Conservation (phyloP, 2,329 filamentous ascomycete species). For the Talaromyces sp. region DNA sequence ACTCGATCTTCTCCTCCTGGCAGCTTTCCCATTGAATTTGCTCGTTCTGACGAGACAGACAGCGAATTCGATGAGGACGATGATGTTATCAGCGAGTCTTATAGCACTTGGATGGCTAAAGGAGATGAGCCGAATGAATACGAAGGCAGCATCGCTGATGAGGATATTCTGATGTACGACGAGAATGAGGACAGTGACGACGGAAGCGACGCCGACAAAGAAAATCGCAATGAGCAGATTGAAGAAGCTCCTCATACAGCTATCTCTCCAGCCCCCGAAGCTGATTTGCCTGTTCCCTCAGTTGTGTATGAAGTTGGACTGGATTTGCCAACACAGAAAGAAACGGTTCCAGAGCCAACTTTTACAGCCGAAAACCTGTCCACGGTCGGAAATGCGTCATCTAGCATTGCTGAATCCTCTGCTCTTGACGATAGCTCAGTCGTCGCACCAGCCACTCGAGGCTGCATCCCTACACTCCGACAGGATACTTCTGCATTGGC, state of each 20-base stretch:
- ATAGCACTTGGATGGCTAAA: neutral
- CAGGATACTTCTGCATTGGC: neutral
- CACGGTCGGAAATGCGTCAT: neutral
- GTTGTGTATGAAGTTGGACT: neutral
- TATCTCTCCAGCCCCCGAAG: neutral
- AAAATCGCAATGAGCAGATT: neutral
- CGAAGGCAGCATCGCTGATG: neutral
- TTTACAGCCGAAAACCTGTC: neutral
- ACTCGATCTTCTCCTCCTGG: conserved; percentile 5
- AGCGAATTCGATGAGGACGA: conserved; percentile 6
- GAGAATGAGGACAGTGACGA: neutral
- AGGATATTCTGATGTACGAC: neutral
- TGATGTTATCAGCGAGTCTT: neutral
- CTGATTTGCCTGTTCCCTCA: neutral
- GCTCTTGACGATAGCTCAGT: neutral
- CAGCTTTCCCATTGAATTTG: conserved; percentile 7
- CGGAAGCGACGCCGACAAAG: conserved; percentile 3
- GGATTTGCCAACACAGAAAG: neutral
- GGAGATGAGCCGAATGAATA: neutral
- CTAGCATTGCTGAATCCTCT: neutral
- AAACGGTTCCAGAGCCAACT: neutral
- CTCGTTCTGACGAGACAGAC: conserved; percentile 5
- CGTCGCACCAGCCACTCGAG: neutral
- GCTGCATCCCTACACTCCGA: neutral
- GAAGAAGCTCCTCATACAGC: neutral